phyloP scores from a whole-genome alignment of 2,329 filamentous ascomycete genomes.

The Parascedosporium putredinis region DNA sequence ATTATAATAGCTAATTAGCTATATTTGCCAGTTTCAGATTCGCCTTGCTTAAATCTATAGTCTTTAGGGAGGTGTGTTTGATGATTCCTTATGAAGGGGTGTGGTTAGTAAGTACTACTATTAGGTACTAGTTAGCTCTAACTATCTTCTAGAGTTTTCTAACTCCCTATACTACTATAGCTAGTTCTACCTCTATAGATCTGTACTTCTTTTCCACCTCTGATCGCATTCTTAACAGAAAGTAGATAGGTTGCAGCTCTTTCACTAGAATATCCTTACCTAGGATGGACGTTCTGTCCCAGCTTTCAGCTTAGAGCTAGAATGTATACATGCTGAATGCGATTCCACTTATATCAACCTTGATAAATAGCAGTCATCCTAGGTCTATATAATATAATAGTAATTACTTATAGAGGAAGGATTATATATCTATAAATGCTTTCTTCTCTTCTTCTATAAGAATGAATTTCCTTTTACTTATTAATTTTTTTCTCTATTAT shows the following conservation, averaged over 20 bases:
- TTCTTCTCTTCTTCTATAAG: not conserved
- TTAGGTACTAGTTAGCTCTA: not conserved
- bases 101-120: not conserved
- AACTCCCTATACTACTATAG: not conserved
- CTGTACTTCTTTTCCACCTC: not conserved
- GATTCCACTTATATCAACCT: not conserved
- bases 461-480: not conserved
- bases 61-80: not conserved
- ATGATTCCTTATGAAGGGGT: not conserved
- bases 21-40: not conserved
- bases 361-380: not conserved
- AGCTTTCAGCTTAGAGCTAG: not conserved
- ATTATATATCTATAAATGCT: not conserved
- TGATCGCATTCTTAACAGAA: not conserved
- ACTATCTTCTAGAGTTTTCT: not conserved
- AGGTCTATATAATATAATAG: not conserved
- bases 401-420: not conserved
- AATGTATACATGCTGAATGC: not conserved
- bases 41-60: not conserved
- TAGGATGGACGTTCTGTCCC: not conserved
- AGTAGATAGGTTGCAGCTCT: not conserved
- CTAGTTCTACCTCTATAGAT: not conserved
- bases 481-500: not conserved
- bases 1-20: not conserved
- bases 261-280: not conserved